Evolutionary conservation across 139 green algal species (phyloP).

Genomic region (Tetradesmus lagerheimii): DNA sequence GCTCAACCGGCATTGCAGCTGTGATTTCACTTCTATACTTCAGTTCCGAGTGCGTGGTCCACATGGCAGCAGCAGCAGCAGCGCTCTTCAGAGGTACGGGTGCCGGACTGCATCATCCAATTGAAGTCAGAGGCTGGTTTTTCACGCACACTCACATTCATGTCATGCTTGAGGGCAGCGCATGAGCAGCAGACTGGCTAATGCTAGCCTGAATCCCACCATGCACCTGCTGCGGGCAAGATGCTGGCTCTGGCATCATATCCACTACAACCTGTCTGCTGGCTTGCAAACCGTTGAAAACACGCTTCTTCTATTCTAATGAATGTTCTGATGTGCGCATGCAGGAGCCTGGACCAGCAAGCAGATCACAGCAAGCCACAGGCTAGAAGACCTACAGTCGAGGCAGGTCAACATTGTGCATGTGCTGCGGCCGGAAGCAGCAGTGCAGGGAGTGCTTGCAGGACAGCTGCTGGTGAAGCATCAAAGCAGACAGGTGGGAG

Average conservation of each 20-base stretch:
- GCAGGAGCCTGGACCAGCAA: conserved; percentile 20
- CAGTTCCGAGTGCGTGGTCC: background rate
- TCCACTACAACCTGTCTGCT: background rate
- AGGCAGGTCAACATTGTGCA: conserved; percentile 29
- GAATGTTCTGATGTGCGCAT: background rate
- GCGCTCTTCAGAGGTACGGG: conserved; percentile 2
- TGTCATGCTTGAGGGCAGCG: too few relatives aligned
- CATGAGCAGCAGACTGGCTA: background rate
- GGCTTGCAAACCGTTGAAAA: background rate
- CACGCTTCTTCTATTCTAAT: background rate
- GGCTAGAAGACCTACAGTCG: background rate
- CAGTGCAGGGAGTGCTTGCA: background rate
- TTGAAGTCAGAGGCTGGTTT: too few relatives aligned
- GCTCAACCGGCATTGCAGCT: background rate
- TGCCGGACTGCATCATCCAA: too few relatives aligned
- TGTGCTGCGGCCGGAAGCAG: background rate
- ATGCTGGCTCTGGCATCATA: background rate
- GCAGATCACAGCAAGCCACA: background rate
- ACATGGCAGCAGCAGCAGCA: conserved; percentile 37
- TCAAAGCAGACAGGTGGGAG: background rate
- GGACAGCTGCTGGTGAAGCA: background rate
- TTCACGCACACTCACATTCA: too few relatives aligned
- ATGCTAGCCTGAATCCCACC: background rate
- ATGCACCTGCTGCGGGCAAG: background rate
- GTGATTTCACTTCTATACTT: background rate